Conservation (phyloP, 805 yeast genomes). For the Candida dajiaensis region DNA sequence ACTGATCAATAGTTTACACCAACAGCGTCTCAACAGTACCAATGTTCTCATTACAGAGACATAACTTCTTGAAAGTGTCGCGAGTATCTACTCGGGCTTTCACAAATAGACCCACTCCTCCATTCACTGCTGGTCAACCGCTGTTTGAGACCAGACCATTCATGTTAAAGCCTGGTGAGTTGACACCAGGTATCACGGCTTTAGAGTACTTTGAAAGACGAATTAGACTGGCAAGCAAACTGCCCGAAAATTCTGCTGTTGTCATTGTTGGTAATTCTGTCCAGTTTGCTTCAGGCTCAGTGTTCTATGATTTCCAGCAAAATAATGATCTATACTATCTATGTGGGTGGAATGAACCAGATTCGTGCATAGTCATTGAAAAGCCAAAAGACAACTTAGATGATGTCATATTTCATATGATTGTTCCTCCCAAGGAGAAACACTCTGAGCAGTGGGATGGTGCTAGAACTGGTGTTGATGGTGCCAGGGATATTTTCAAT, state of each 20-base stretch:
- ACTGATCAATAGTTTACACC: too few relatives aligned
- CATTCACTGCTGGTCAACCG: slow-evolving; percentile 73
- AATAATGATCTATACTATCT: slow-evolving; percentile 81
- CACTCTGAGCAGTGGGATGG: slow-evolving; percentile 94
- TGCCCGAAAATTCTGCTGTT: slow-evolving; percentile 64
- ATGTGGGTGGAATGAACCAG: slow-evolving; percentile 92
- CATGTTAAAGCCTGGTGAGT: slow-evolving; percentile 63
- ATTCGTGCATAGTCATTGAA: slow-evolving; percentile 63
- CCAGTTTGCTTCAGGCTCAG: slow-evolving; percentile 84
- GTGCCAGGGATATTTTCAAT: slow-evolving; percentile 78
- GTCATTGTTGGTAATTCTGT: slow-evolving; percentile 67
- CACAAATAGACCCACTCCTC: slow-evolving; percentile 15
- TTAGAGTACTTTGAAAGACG: slow-evolving; percentile 77
- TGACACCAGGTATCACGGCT: slow-evolving; percentile 86
- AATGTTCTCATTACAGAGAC: background rate
- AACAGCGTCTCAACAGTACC: background rate
- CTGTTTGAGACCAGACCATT: slow-evolving; percentile 80
- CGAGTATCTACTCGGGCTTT: background rate
- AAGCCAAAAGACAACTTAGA: slow-evolving; percentile 48
- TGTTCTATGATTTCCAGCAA: slow-evolving; percentile 89
- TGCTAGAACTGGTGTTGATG: slow-evolving; percentile 77
- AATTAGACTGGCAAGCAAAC: slow-evolving; percentile 41
- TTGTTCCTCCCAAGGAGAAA: slow-evolving; percentile 80
- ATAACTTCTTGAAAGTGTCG: background rate
- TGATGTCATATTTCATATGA: slow-evolving; percentile 61